Conservation (phyloP, 768 basidiomycete species). For the Phaeolepiota aurea region DNA sequence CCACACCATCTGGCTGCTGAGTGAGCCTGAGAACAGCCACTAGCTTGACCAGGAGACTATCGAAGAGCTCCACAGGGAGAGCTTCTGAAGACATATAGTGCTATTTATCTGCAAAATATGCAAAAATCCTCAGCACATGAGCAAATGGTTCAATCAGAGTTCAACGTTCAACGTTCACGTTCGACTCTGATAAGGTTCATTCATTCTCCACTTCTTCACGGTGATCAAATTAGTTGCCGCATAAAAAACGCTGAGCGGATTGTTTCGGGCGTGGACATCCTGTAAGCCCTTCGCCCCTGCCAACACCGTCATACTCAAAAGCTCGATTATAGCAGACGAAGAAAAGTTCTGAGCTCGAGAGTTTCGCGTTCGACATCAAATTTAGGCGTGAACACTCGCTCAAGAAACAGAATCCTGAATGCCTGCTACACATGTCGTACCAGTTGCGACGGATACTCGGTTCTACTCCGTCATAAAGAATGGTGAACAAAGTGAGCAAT, state of each 20-base stretch:
- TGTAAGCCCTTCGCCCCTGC: constrained; percentile 1
- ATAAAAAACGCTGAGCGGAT: constrained; percentile 4
- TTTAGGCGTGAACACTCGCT: no score
- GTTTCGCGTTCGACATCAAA: no score
- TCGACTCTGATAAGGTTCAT: no score
- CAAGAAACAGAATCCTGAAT: no score
- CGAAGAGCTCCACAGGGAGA: constrained; percentile 42
- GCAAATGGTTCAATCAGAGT: no score
- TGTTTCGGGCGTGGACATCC: constrained; percentile 13
- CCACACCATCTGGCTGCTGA: constrained; percentile 44
- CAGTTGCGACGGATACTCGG: constrained; percentile 15
- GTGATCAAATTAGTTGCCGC: background rate
- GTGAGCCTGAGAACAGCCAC: constrained; percentile 53
- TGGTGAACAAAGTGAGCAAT: constrained; percentile 19
- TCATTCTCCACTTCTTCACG: no score
- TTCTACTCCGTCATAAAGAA: constrained; percentile 25
- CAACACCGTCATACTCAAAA: background rate
- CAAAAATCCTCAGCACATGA: no score
- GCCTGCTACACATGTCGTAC: constrained; percentile 21
- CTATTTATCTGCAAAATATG: background rate
- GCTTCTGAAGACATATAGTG: constrained; percentile 20
- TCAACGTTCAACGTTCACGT: no score
- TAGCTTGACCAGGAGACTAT: constrained; percentile 51
- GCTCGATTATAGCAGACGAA: no score
- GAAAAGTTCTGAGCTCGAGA: no score